Conservation (phyloP, 305 asterid genomes). For the Solanum chacoense region DNA sequence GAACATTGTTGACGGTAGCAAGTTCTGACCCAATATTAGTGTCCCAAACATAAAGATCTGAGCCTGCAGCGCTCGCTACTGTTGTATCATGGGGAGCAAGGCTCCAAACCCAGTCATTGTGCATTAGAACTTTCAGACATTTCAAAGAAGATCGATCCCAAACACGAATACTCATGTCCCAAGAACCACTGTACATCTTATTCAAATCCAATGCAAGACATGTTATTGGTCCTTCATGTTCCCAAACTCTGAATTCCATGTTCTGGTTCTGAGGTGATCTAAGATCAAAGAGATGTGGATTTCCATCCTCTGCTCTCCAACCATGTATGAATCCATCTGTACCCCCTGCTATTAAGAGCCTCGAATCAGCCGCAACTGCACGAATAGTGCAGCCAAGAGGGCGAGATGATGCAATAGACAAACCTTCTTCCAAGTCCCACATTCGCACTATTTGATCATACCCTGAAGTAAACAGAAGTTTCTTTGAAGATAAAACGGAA, state of each 20-base stretch:
- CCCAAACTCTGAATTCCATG: slow-evolving; percentile 71
- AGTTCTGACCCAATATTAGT: slow-evolving; percentile 31
- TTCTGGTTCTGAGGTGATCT: slow-evolving; percentile 42
- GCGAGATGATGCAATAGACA: slow-evolving; percentile 63
- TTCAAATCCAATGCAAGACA: slow-evolving; percentile 73
- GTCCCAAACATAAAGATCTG: slow-evolving; percentile 75
- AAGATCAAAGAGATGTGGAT: slow-evolving; percentile 70
- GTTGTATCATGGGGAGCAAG: slow-evolving; percentile 74
- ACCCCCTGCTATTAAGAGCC: slow-evolving; percentile 82
- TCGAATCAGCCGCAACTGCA: slow-evolving; percentile 79
- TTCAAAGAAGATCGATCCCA: slow-evolving; percentile 70
- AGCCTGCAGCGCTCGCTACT: slow-evolving; percentile 72
- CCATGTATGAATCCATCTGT: slow-evolving; percentile 92
- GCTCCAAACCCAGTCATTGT: slow-evolving; percentile 93
- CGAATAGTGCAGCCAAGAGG: slow-evolving; percentile 92
- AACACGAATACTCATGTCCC: slow-evolving; percentile 90
- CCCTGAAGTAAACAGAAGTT: slow-evolving; percentile 78
- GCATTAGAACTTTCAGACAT: slow-evolving; percentile 60
- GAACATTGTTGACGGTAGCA: slow-evolving; percentile 28
- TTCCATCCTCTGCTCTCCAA: slow-evolving; percentile 74
- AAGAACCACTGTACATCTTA: slow-evolving; percentile 86
- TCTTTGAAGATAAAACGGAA: slow-evolving; percentile 64
- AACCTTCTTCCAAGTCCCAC: slow-evolving; percentile 96
- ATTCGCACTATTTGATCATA: slow-evolving; percentile 83
- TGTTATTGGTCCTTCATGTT: slow-evolving; percentile 82